phyloP scores from a whole-genome alignment of 2,329 filamentous ascomycete species.

The Botrytis cinerea region DNA sequence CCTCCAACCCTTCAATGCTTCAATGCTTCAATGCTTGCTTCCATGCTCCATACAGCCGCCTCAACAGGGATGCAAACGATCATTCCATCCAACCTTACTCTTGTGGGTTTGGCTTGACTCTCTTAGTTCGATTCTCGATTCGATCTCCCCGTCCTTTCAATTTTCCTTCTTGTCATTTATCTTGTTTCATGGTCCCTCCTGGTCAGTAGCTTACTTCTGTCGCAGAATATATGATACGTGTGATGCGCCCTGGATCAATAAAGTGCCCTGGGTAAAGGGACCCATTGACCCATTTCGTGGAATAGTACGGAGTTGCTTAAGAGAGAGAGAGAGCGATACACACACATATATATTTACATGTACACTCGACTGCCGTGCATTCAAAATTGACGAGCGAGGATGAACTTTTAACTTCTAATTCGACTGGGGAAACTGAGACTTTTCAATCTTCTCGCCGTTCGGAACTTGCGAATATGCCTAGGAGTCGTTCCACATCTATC shows the following conservation, averaged over 20 bases:
- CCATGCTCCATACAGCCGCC: conserved; percentile 1
- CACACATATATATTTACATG: neutral
- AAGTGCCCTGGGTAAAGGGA: conserved; percentile 29
- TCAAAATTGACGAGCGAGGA: neutral
- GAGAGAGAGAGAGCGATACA: neutral
- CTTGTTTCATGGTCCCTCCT: conserved; percentile 36
- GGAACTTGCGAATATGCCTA: conserved; percentile 27
- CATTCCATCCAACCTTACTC: conserved; percentile 9
- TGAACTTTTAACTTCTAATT: neutral
- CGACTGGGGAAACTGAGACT: conserved; percentile 4
- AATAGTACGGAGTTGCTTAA: conserved; percentile 16
- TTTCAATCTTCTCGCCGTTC: conserved; percentile 4
- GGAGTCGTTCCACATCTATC: conserved; percentile 15
- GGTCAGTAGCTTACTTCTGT: conserved; percentile 35
- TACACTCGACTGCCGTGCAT: neutral
- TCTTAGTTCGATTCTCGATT: conserved; percentile 1
- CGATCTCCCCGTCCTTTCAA: conserved; percentile 25
- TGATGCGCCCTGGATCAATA: conserved; percentile 36
- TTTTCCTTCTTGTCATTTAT: conserved; percentile 32
- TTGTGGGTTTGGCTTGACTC: conserved; percentile 13
- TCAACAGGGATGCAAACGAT: conserved; percentile 15
- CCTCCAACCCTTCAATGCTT: neutral
- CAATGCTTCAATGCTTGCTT: neutral
- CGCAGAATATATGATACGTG: conserved; percentile 40
- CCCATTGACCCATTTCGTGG: conserved; percentile 4